Base-by-base conservation (phyloP, 768 basidiomycete genomes). In the Chlorophyllum brunneum region DNA sequence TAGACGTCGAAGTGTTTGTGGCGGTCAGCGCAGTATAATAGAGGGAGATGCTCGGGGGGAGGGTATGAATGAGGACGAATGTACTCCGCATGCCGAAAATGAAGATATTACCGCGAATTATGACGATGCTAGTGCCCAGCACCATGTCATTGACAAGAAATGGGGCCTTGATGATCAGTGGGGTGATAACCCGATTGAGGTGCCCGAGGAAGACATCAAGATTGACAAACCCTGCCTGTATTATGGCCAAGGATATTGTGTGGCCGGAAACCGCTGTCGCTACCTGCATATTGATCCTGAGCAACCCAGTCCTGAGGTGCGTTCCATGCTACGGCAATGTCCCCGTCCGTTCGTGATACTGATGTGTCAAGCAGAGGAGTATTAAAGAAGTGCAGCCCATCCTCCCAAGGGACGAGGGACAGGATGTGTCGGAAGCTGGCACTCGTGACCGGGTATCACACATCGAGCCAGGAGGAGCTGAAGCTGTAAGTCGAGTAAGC, bases 201-300 rank as follows among this genome's bases (percentile, higher is more conserved):
- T 60, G 62, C 48, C 53, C 5, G 48, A 57, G 22, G 58, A 60
- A 16, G 41, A 44, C 22, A 36, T 29, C 27, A 62, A 62, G 47
- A 56, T 58, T 3, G 56, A 65, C 44, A 51, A 60, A 20, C 67
- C 66, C 20, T 74, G 72, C 55, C 66, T 61, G 51, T 58, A 48
- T 18, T 71, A 64, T 57, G 69, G 66, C 1, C 70, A 73, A 56
- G 71, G 71, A 7, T 59, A 63, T 56, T 73, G 72, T 44, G 8
- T 5, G 9, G 55, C 20, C 9, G 69, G 67, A 10, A 67, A 68
- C 24, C 38, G 41, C 9, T 73, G 72, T 47, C 30, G 6, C 6
- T 68, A 60, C 43, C 48, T 58, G 16, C 73, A 73, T 47, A 56
- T 67, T 27, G 46, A 58, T n/a, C 55, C 47, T 30, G 59, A 63